Evolutionary conservation across 768 basidiomycete species (phyloP).

Genomic region (Agrocybe pediades): DNA sequence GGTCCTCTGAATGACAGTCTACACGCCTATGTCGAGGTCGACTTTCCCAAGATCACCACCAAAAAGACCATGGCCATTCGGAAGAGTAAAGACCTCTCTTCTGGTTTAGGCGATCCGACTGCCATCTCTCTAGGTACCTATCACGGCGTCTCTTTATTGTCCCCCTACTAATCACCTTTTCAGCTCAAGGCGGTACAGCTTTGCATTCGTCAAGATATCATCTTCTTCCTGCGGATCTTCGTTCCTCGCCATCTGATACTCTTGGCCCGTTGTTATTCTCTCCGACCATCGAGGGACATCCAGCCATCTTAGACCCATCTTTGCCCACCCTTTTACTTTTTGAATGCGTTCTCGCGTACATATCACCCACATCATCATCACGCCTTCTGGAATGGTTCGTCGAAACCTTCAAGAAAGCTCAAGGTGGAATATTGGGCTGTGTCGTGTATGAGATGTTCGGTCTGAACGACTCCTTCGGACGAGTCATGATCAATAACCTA

Average conservation of each 20-base stretch:
- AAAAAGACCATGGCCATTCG: conserved; percentile 83
- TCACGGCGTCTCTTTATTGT: not conserved
- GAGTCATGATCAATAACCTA: conserved; percentile 88
- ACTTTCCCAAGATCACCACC: conserved; percentile 84
- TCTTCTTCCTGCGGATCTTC: conserved; percentile 79
- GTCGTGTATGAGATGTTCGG: conserved; percentile 95
- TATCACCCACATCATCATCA: conserved; percentile 60
- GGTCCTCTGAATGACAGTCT: conserved; percentile 51
- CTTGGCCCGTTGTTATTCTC: conserved; percentile 37
- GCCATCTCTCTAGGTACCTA: conserved; percentile 43
- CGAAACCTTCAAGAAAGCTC: conserved; percentile 42
- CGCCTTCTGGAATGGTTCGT: conserved; percentile 76
- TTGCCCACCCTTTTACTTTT: conserved; percentile 85
- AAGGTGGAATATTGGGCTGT: conserved; percentile 44
- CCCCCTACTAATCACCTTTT: conserved; percentile 1
- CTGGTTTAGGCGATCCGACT: conserved; percentile 46
- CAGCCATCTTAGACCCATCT: conserved; percentile 52
- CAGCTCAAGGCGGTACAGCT: conserved; percentile 64
- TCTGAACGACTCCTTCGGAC: conserved; percentile 85
- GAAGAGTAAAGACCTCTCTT: conserved; percentile 60
- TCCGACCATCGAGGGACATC: conserved; percentile 9
- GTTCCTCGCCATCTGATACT: conserved; percentile 51
- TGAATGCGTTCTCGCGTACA: conserved; percentile 94
- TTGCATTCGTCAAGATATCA: conserved; percentile 62
- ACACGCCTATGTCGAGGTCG: conserved; percentile 79